Evolutionary conservation across 2,329 filamentous ascomycete species (phyloP).

Genomic region (Colletotrichum sidae): DNA sequence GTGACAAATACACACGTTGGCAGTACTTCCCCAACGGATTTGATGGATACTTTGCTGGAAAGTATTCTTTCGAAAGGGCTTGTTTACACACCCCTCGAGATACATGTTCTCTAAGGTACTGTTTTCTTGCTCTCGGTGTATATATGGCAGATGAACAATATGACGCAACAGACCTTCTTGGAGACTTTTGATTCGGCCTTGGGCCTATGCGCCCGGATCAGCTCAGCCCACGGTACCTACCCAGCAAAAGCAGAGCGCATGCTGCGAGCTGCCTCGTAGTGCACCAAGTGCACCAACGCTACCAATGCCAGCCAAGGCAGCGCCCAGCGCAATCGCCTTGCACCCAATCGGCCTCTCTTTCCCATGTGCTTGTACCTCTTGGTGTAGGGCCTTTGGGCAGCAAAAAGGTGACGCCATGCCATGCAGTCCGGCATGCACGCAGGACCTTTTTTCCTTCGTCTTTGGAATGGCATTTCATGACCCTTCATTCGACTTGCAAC

Average conservation of each 20-base stretch:
- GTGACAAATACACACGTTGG: conserved; percentile 1
- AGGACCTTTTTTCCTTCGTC: no score
- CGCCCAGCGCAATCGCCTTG: no score
- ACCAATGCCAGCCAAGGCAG: no score
- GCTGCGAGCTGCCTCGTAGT: no score
- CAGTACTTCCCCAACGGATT: background rate
- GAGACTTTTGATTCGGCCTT: conserved; percentile 8
- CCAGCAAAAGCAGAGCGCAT: background rate
- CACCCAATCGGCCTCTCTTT: no score
- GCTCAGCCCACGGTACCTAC: background rate
- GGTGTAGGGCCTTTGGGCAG: no score
- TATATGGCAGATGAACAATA: background rate
- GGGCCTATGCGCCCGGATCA: conserved; percentile 12
- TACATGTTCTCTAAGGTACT: background rate
- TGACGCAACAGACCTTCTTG: conserved; percentile 11
- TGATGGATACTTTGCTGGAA: background rate
- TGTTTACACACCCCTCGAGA: conserved; percentile 7
- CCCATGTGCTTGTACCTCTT: no score
- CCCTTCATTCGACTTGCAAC: no score
- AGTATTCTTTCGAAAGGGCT: background rate
- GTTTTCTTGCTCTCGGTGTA: background rate
- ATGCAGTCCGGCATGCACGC: no score
- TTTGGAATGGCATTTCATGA: no score
- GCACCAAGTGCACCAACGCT: no score
- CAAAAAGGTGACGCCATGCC: no score